These are phyloP conservation scores for Dactylellina leptospora DNA, from an alignment of 2,329 filamentous ascomycete species.

Conservation along the genomic window DNA sequence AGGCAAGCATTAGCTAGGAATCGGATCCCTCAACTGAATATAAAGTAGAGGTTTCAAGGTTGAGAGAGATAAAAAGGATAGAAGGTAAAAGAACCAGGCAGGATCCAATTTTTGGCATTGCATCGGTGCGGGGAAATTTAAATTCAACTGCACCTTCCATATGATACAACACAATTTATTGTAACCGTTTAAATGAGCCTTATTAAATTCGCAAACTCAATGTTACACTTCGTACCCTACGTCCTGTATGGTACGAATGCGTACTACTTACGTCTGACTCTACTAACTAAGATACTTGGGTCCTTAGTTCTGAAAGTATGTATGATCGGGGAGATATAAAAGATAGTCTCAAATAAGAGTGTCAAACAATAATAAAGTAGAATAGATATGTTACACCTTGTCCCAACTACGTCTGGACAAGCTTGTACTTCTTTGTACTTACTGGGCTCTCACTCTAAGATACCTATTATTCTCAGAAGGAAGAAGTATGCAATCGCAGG, in stretches of 20 bases:
- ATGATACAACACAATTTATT: background rate
- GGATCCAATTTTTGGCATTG: background rate
- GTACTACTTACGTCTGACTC: background rate
- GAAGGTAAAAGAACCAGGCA: background rate
- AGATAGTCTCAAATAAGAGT: too few relatives aligned
- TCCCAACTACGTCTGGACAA: too few relatives aligned
- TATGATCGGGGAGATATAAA: background rate
- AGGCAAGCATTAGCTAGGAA: background rate
- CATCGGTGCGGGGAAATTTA: background rate
- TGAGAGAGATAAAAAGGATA: background rate
- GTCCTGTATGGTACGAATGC: background rate
- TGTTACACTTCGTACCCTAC: background rate
- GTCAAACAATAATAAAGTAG: too few relatives aligned
- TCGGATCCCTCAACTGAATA: background rate
- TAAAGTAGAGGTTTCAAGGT: background rate
- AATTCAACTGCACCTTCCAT: background rate
- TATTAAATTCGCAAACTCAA: too few relatives aligned
- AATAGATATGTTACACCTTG: too few relatives aligned
- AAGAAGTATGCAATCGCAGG: too few relatives aligned
- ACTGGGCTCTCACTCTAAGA: too few relatives aligned
- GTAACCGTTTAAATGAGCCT: too few relatives aligned
- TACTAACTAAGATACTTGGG: background rate
- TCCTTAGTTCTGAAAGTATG: too few relatives aligned
- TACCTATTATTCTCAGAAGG: too few relatives aligned
- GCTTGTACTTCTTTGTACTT: too few relatives aligned